Percentiles rank a stretch among this genome's conserved stretches.
Conservation (phyloP, 345 rosid genomes). For the Combretum micranthum region DNA sequence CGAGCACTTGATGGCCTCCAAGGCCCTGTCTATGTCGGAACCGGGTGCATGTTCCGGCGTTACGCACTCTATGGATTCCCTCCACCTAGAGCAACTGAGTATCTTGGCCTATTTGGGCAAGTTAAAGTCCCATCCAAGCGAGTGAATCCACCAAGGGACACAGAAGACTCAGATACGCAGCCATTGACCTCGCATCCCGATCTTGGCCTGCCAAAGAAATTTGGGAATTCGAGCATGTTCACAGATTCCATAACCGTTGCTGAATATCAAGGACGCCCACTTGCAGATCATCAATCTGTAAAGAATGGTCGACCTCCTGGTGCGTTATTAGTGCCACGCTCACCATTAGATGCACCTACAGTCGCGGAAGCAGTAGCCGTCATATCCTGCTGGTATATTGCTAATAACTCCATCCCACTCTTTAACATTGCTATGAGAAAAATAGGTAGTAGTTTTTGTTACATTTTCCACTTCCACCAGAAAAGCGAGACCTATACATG, state of each 20-base stretch:
- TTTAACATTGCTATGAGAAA: no score
- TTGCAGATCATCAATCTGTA: constrained; percentile 84
- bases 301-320: constrained; percentile 97
- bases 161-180: constrained; percentile 51
- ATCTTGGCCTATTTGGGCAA: constrained; percentile 61
- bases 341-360: constrained; percentile 83
- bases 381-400: constrained; percentile 83
- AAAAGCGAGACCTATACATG: no score
- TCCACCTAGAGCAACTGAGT: constrained; percentile 90
- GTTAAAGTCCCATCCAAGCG: constrained; percentile 34
- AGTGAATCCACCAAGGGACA: constrained; percentile 20
- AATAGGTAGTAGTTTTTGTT: no score
- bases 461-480: no score
- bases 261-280: constrained; percentile 89
- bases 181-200: constrained; percentile 70
- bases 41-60: constrained; percentile 91
- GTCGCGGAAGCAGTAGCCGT: constrained; percentile 98
- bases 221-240: constrained; percentile 71
- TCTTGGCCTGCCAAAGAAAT: constrained; percentile 56
- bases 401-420: not conserved
- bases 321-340: constrained; percentile 67
- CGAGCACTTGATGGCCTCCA: constrained; percentile 91
- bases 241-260: constrained; percentile 69
- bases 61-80: constrained; percentile 83
- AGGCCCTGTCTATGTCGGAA: constrained; percentile 93